Percentiles rank a stretch among this genome's conserved stretches.
Evolutionary conservation across 2,329 filamentous ascomycete species (phyloP).

Genomic region (Bipolaris victoriae): DNA sequence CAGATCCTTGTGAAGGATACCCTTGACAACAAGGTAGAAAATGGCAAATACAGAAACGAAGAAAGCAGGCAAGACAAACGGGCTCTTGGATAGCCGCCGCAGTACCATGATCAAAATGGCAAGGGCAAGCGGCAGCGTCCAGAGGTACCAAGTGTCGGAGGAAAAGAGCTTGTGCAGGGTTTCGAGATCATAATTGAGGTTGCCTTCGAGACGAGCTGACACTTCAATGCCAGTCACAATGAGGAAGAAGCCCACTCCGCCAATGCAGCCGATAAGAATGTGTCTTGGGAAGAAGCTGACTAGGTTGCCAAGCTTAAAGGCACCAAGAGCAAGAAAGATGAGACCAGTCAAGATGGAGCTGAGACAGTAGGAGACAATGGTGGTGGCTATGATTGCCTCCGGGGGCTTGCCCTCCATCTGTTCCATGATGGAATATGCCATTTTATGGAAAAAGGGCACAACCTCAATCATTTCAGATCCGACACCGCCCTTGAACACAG

Average conservation of each 20-base stretch:
- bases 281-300: conserved; percentile 97
- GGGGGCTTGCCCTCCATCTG: conserved; percentile 80
- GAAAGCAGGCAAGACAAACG: conserved; percentile 84
- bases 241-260: conserved; percentile 94
- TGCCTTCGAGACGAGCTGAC: conserved; percentile 84
- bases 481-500: conserved; percentile 86
- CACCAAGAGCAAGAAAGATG: conserved; percentile 90
- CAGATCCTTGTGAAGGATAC: conserved; percentile 70
- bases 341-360: conserved; percentile 90
- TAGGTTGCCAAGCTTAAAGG: conserved; percentile 85
- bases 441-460: conserved; percentile 98
- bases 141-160: conserved; percentile 77
- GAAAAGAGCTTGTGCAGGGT: conserved; percentile 78
- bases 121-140: conserved; percentile 79
- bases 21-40: conserved; percentile 79
- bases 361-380: conserved; percentile 86
- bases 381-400: conserved; percentile 89
- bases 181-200: conserved; percentile 77
- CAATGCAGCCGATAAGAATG: conserved; percentile 96
- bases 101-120: conserved; percentile 77
- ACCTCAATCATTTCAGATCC: conserved; percentile 99
- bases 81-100: conserved; percentile 77
- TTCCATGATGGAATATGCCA: conserved; percentile 86
- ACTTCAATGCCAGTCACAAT: conserved; percentile 92
- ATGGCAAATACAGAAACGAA: conserved; percentile 78